Conservation (phyloP, 2,329 filamentous ascomycete genomes). For the Trichoderma koningii region DNA sequence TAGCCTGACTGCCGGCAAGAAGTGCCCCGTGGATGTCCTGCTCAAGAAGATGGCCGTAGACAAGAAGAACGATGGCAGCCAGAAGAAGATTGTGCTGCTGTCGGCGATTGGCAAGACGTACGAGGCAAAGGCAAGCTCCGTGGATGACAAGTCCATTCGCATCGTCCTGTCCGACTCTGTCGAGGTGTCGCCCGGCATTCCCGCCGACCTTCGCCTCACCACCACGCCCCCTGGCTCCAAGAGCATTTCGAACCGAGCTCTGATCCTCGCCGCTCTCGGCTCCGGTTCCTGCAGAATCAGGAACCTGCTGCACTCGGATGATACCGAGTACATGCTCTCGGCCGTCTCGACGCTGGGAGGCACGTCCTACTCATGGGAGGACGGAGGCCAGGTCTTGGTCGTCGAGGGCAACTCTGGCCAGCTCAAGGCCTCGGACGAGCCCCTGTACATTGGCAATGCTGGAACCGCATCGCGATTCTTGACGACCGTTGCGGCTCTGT, state of each 20-base stretch:
- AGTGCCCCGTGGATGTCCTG: constrained; percentile 81
- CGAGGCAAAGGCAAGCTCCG: constrained; percentile 84
- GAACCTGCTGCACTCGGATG: constrained; percentile 93
- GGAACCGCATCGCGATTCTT: constrained; percentile 95
- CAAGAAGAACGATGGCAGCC: constrained; percentile 95
- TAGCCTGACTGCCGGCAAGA: constrained; percentile 80
- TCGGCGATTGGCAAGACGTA: constrained; percentile 86
- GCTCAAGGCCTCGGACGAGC: constrained; percentile 71
- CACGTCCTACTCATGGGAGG: constrained; percentile 89
- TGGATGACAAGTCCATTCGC: constrained; percentile 82
- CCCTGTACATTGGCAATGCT: constrained; percentile 92
- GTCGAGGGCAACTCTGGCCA: constrained; percentile 89
- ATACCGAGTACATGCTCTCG: constrained; percentile 95
- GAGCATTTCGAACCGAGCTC: constrained; percentile 92
- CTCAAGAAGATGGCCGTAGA: constrained; percentile 95
- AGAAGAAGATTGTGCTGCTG: constrained; percentile 94
- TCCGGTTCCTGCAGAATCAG: constrained; percentile 83
- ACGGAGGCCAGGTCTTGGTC: constrained; percentile 86
- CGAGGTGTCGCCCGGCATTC: constrained; percentile 71
- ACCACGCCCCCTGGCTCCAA: constrained; percentile 94
- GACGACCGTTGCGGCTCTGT: constrained; percentile 86
- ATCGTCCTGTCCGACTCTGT: constrained; percentile 80
- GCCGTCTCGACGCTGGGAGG: constrained; percentile 84
- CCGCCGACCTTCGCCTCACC: constrained; percentile 64
- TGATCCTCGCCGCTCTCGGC: constrained; percentile 90